A percentile compares a stretch with the other conserved stretches of the same genome.
phyloP scores from a whole-genome alignment of 345 rosid genomes.

The Adansonia digitata region DNA sequence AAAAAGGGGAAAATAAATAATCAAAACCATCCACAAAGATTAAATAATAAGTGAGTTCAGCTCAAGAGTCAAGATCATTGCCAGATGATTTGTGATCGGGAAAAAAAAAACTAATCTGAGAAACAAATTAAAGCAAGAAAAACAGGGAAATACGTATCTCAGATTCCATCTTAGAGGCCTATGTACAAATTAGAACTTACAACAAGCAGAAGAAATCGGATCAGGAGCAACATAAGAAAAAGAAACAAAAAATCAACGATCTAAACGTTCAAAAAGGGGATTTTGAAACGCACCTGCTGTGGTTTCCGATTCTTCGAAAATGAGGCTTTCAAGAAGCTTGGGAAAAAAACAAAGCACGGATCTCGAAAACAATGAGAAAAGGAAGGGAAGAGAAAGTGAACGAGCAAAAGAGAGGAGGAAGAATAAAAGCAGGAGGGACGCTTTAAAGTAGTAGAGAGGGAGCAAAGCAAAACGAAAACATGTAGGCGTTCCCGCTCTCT shows the following conservation, averaged over 20 bases:
- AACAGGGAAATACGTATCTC: background rate
- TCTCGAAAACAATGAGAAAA: slow-evolving; percentile 26
- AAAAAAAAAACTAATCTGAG: background rate
- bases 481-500: too few relatives aligned
- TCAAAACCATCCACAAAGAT: too few relatives aligned
- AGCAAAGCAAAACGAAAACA: too few relatives aligned
- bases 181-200: background rate
- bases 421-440: too few relatives aligned
- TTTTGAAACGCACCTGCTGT: slow-evolving; percentile 37
- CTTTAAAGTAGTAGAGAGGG: too few relatives aligned
- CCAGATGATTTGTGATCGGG: background rate
- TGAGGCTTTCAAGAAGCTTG: slow-evolving; percentile 10
- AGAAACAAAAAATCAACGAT: slow-evolving; percentile 11
- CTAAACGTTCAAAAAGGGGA: background rate
- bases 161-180: background rate
- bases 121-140: too few relatives aligned
- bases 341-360: slow-evolving; percentile 26
- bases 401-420: too few relatives aligned
- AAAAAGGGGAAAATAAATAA: background rate
- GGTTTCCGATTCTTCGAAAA: slow-evolving; percentile 7
- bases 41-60: too few relatives aligned
- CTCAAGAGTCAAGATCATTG: too few relatives aligned
- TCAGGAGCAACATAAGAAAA: background rate
- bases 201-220: background rate
- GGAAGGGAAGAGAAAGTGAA: too few relatives aligned